Conservation (phyloP, 2,329 filamentous ascomycete species). For the Plenodomus tracheiphilus region DNA sequence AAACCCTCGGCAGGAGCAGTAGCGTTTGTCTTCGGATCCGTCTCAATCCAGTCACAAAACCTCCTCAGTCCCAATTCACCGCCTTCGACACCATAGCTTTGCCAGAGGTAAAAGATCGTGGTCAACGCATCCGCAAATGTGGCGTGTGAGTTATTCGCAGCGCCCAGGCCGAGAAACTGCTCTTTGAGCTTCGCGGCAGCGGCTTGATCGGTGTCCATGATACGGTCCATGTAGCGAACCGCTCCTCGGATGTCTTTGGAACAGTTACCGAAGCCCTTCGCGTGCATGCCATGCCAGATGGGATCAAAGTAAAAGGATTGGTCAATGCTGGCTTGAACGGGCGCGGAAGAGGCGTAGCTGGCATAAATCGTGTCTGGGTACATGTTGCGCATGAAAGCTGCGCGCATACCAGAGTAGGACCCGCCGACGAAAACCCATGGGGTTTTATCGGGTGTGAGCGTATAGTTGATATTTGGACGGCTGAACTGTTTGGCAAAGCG, state of each 20-base stretch:
- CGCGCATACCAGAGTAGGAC: conserved; percentile 44
- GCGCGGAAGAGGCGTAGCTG: conserved; percentile 42
- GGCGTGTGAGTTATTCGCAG: conserved; percentile 51
- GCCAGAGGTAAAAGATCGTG: conserved; percentile 49
- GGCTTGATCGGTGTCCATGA: conserved; percentile 42
- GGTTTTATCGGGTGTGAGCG: conserved; percentile 39
- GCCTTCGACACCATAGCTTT: conserved; percentile 49
- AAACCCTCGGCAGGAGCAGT: conserved; percentile 48
- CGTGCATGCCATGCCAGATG: conserved; percentile 52
- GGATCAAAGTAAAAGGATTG: conserved; percentile 58
- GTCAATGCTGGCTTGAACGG: conserved; percentile 52
- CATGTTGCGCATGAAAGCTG: conserved; percentile 44
- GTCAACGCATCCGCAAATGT: conserved; percentile 52
- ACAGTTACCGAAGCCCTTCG: conserved; percentile 51
- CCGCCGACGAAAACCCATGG: conserved; percentile 47
- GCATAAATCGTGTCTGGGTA: conserved; percentile 46
- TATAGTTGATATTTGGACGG: conserved; percentile 37
- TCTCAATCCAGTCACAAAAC: conserved; percentile 55
- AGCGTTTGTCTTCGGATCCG: conserved; percentile 43
- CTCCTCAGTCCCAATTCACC: conserved; percentile 36
- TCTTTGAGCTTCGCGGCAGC: conserved; percentile 50
- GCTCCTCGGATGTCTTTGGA: conserved; percentile 54
- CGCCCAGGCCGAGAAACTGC: conserved; percentile 53
- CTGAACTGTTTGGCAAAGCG: conserved; percentile 47
- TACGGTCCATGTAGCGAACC: conserved; percentile 53